phyloP scores from a whole-genome alignment of 2,329 filamentous ascomycete species.

The Cercospora sp. region DNA sequence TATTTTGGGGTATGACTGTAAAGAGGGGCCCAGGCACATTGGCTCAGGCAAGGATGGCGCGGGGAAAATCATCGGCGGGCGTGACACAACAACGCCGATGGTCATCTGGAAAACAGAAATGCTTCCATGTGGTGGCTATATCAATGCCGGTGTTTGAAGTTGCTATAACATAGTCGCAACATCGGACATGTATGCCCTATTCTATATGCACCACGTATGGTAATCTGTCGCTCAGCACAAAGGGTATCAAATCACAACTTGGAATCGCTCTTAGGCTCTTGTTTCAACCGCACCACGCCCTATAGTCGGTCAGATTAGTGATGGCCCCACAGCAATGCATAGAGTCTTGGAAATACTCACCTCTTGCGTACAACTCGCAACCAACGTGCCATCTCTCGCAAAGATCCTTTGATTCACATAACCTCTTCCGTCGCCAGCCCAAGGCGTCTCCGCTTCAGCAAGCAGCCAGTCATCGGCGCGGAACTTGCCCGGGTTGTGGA shows the following conservation, averaged over 20 bases:
- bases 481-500: conserved; percentile 54
- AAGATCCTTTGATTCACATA: conserved; percentile 76
- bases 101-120: neutral
- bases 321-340: conserved; percentile 8
- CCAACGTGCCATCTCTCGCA: conserved; percentile 66
- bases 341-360: conserved; percentile 41
- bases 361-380: conserved; percentile 82
- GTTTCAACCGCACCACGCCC: conserved; percentile 56
- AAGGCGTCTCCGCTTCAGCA: conserved; percentile 76
- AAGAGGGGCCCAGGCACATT: conserved; percentile 1
- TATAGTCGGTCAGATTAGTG: conserved; percentile 32
- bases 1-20: conserved; percentile 4
- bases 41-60: neutral
- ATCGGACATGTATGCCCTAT: neutral
- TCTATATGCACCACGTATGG: neutral
- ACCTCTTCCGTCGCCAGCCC: conserved; percentile 75
- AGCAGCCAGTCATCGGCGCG: conserved; percentile 71
- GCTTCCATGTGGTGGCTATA: neutral
- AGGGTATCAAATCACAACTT: conserved; percentile 23
- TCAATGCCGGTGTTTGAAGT: neutral
- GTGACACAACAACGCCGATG: neutral
- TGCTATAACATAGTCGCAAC: neutral
- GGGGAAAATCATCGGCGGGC: conserved; percentile 5
- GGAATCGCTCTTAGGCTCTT: conserved; percentile 31
- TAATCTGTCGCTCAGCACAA: neutral